Conservation (phyloP, 805 yeast species). For the Zygosaccharomyces rouxii region DNA sequence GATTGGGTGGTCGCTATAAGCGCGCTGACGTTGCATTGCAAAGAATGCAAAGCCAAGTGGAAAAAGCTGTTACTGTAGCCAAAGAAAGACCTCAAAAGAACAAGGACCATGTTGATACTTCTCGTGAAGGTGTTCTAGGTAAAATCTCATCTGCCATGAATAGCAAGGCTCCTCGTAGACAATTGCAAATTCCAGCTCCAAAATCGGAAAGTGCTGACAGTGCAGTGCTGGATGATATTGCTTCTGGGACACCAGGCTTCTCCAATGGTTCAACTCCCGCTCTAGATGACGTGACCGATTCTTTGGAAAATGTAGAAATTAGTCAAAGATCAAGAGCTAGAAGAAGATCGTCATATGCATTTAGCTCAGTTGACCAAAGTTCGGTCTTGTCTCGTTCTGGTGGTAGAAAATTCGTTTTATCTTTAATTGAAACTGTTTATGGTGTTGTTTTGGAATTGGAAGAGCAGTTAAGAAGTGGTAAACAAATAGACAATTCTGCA, state of each 20-base stretch:
- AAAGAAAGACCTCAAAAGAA: slow-evolving; percentile 76
- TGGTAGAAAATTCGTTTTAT: slow-evolving; percentile 52
- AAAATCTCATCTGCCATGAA: slow-evolving; percentile 76
- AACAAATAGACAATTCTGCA: slow-evolving; percentile 42
- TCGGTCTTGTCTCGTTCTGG: slow-evolving; percentile 36
- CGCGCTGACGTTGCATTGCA: slow-evolving; percentile 88
- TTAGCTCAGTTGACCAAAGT: slow-evolving; percentile 33
- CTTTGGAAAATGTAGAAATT: slow-evolving; percentile 31
- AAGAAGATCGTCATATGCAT: slow-evolving; percentile 37
- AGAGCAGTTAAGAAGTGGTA: slow-evolving; percentile 60
- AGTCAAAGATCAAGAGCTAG: slow-evolving; percentile 25
- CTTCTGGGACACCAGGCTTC: slow-evolving; percentile 7
- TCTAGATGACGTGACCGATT: slow-evolving; percentile 32
- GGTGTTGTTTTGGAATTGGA: slow-evolving; percentile 75
- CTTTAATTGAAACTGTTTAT: slow-evolving; percentile 73
- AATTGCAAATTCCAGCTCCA: slow-evolving; percentile 53
- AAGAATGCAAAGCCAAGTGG: slow-evolving; percentile 97
- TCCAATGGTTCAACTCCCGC: slow-evolving; percentile 24
- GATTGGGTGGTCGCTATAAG: slow-evolving; percentile 78
- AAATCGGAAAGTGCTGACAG: slow-evolving; percentile 33
- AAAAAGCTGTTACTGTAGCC: slow-evolving; percentile 92
- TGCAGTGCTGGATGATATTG: slow-evolving; percentile 20
- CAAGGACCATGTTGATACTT: slow-evolving; percentile 34
- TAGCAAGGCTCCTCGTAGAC: slow-evolving; percentile 84
- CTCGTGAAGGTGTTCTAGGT: slow-evolving; percentile 85